Base-by-base conservation (phyloP, 495 filamentous ascomycete genomes). In the Hypoxylon crocopeplum region DNA sequence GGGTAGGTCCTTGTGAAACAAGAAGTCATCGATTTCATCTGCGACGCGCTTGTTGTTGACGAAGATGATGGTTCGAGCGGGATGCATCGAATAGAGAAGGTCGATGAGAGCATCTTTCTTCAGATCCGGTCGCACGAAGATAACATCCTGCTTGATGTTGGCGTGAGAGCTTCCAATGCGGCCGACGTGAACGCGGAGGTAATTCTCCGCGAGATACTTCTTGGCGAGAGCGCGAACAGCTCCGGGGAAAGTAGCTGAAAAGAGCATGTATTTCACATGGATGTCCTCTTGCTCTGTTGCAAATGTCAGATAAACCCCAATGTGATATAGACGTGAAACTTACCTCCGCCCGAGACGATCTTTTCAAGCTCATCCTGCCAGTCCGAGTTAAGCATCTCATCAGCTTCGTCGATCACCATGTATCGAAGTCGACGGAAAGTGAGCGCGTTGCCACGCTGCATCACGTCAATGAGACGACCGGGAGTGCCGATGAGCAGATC, bases 221-320 rank as follows among this genome's bases (percentile, higher is more conserved):
- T 82, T 83, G 5, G 93, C 94, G 22, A 97, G 73, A 27, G 87
- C 75, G 33, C 91, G 92, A 62, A 87, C 86, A 0, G 75, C 70
- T 75, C 87, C 89, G 16, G 89, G 86, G 69, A 98, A 98, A 0
- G 94, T 97, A 8, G 94, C 94, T 1, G 91, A 96, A 61, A 97
- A 97, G 83, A 98, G 91, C 82, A 96, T 77, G 75, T 89, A 97
- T 15, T 74, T 86, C 75, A 79, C 91, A 80, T 79, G 77, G 48
- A 92, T 88, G 4, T 86, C 88, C 62, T 97, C 90, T 44, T 90
- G 85, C 39, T 96, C 94, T 72, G 77, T 42, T 48, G 34, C 19
- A 39, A 24, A 38, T 16, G 22, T 54, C 60, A 56, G 65, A 49
- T 21, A 49, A 36, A 40, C 37, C 30, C 16, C 15, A 13, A 25